Percentiles rank a stretch among this genome's conserved stretches.
phyloP scores from a whole-genome alignment of 2,329 filamentous ascomycete genomes.

The Eurotiales sp. region DNA sequence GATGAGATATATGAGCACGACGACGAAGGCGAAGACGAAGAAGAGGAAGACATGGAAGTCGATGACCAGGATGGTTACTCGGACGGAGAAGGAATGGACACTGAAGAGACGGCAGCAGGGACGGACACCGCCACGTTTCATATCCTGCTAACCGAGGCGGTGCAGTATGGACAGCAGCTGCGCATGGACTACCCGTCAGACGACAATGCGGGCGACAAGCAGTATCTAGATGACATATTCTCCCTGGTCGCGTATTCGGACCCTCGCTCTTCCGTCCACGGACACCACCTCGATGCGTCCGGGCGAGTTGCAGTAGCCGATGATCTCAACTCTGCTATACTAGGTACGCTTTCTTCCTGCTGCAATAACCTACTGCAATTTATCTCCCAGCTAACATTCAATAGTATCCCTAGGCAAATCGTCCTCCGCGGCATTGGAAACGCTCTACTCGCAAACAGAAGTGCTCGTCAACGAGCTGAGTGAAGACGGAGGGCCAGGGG shows the following conservation, averaged over 20 bases:
- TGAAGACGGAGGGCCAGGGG: conserved; percentile 72
- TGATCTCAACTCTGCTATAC: conserved; percentile 87
- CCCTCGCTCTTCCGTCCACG: conserved; percentile 70
- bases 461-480: conserved; percentile 79
- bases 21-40: not conserved
- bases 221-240: conserved; percentile 78
- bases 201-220: conserved; percentile 64
- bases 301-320: conserved; percentile 80
- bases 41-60: conserved; percentile 51
- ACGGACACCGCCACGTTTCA: conserved; percentile 33
- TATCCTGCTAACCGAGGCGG: conserved; percentile 63
- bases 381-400: too few relatives aligned
- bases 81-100: conserved; percentile 52
- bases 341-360: conserved; percentile 53
- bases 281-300: conserved; percentile 70
- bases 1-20: conserved; percentile 46
- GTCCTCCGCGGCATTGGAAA: conserved; percentile 78
- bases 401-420: conserved; percentile 86
- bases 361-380: too few relatives aligned
- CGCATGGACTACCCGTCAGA: conserved; percentile 73
- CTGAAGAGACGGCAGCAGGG: conserved; percentile 40
- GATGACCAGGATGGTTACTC: conserved; percentile 43
- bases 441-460: conserved; percentile 78
- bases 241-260: conserved; percentile 83
- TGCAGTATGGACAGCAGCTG: conserved; percentile 76